Base-by-base conservation (phyloP, 1,139 yeast species). In the Magnusiomyces fungicola region DNA sequence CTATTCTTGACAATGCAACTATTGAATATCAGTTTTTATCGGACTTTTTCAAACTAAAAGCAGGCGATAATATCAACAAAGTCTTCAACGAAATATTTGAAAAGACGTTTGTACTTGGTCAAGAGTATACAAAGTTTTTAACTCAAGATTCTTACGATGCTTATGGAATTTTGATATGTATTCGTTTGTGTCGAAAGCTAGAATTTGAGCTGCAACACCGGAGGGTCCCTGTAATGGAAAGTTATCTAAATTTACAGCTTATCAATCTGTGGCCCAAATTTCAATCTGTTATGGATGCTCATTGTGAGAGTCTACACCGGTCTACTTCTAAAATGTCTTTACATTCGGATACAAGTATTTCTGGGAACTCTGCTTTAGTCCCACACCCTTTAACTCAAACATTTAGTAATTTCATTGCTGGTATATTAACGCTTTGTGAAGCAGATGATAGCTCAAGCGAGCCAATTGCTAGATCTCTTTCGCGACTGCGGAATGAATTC, bases 241-340 rank as follows among this genome's bases (percentile, higher is more conserved):
- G 79, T 53, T 86, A 85, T 62, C 70, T 87, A 54, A 83, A 85
- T 61, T 73, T 80, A 12, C 79, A 85, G 54, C 67, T 83, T 52
- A 74, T 86, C 44, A 60, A 55, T 22, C 69, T 90, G 39, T 90
- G 97, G 97, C 96, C 97, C 1, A 80, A 78, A 52, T 85, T 89
- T 60, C 95, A 92, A 59, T 75, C 72, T 46, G 71, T 86, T 38
- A 75, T 89, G 48, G 96, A 89, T 64, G 68, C 77, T 44, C 87
- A 89, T 59, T 83, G 95, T 61, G 88, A 83, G 22, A 76, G 80
- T 27, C 69, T 89, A 65, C 78, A 71, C 54, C 71, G 67, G 50
- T 72, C 66, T 34, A 66, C 71, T 53, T 46, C 69, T 56, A 55
- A 62, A 48, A 64, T 64, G 21, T 60, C 59, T 18, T 56, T 56